Base-by-base conservation (phyloP, 148 eudicot species). In the Vaccinium myrtillus region DNA sequence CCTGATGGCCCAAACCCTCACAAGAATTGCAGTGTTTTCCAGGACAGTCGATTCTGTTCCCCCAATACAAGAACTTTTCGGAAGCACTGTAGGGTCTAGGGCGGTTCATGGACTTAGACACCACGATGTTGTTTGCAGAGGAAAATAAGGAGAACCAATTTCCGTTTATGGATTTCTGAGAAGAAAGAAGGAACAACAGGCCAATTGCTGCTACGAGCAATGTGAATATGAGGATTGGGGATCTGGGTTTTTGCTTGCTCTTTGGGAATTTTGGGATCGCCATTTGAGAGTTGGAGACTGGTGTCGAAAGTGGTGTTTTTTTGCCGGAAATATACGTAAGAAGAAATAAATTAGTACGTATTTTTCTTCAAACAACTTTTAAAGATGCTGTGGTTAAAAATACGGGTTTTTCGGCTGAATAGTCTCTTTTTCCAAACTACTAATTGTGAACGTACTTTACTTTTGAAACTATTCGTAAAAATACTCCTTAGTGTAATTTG, bases 1-100 rank as follows among this genome's bases (percentile, higher is more conserved):
- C 99, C 79, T 97, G 99, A 81, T 97, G 99, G 32, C 99, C 99
- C 80, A 97, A 84, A 54, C 99, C 99, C 81, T 86, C 98, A 78
- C 99, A 97, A 43, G 95, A 84, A 2, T 92, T 88, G 75, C 99
- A 97, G 77, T 95, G 94, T 84, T 97, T 95, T 12, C 99, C 99
- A 13, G 98, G 99, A 78, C 99, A 97, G 83, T 97, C 99, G 83
- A 97, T 90, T 80, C 88, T 83, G 58, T 86, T 78, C 36, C 99
- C 99, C 99, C 99, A 97, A 67, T 95, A 97, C 83, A 95, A 76
- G 82, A 82, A 97, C 87, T 89, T 95, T 0, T 95, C 91, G 7
- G 81, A 78, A 13, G 67, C 59, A 14, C 46, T 76, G 25, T 81
- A 43, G 39, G 36, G n/a, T 79, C 18, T 30, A 19, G 51, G 56